Evolutionary conservation across 306 rosid genomes (phyloP).

Genomic region (Parietaria judaica): DNA sequence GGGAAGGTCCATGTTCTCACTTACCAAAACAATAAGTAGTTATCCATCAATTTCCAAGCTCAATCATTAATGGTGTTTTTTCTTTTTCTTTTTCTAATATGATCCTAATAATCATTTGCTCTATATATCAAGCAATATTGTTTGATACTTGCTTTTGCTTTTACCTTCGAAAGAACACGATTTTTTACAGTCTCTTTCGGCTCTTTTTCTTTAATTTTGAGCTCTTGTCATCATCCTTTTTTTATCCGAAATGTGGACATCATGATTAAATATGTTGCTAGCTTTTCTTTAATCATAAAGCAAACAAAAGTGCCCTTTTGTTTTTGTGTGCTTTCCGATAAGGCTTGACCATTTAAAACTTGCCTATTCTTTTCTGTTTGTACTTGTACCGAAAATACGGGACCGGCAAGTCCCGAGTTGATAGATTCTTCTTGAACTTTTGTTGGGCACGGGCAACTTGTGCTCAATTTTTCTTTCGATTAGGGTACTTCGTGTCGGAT

Average conservation of each 20-base stretch:
- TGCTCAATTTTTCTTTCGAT: too few species aligned
- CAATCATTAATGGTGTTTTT: neutral
- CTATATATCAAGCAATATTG: neutral
- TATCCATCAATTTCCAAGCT: slow-evolving; percentile 3
- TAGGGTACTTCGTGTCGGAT: too few species aligned
- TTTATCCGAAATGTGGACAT: neutral
- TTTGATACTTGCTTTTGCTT: neutral
- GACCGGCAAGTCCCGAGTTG: too few species aligned
- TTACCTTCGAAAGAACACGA: neutral
- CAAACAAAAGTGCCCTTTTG: neutral
- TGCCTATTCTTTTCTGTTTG: too few species aligned
- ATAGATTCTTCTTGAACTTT: too few species aligned
- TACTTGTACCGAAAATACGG: too few species aligned
- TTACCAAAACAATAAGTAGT: neutral
- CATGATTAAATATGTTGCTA: neutral
- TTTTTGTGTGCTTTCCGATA: slow-evolving; percentile 1
- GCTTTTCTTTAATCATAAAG: slow-evolving; percentile 7
- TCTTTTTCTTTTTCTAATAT: neutral
- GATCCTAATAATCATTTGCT: neutral
- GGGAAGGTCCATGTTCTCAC: neutral
- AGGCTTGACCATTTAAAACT: neutral
- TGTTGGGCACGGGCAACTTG: too few species aligned
- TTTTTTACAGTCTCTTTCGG: slow-evolving; percentile 6
- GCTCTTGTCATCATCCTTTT: neutral
- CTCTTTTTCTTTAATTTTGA: neutral